These are phyloP conservation scores for Rhizoctonia solani DNA, from an alignment of 1,284 basidiomycete species.

Conservation along the genomic window DNA sequence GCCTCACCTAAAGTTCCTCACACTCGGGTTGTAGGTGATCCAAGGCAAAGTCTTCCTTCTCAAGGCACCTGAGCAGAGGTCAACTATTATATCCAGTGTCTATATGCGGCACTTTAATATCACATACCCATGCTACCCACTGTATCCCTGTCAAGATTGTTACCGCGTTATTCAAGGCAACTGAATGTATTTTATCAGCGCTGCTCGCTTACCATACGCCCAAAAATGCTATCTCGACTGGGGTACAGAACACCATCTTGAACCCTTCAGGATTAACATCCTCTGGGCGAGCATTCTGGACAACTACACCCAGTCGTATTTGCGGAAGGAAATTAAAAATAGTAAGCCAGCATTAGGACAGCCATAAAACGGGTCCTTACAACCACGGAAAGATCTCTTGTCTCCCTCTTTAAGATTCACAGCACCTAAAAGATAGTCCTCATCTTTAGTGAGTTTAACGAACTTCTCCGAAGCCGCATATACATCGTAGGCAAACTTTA, in stretches of 20 bases:
- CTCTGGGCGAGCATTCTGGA: background rate
- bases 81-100: background rate
- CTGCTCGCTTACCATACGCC: conserved; percentile 32
- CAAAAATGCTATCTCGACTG: conserved; percentile 33
- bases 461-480: too few relatives aligned
- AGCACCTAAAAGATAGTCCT: too few relatives aligned
- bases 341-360: background rate
- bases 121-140: conserved; percentile 19
- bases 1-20: conserved; percentile 5
- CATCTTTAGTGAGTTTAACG: too few relatives aligned
- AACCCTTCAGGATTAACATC: conserved; percentile 5
- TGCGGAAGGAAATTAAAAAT: background rate
- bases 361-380: too few relatives aligned
- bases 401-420: too few relatives aligned
- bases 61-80: background rate
- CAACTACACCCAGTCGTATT: background rate
- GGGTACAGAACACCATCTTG: conserved; percentile 31
- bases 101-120: background rate
- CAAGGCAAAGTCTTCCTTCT: conserved; percentile 4
- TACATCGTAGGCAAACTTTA: conserved; percentile 36
- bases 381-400: too few relatives aligned
- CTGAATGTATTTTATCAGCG: background rate
- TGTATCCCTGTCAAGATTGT: conserved; percentile 18
- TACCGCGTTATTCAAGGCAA: background rate
- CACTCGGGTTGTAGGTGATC: conserved; percentile 13